These are phyloP conservation scores for Epichloe gansuensis DNA, from an alignment of 2,329 filamentous ascomycete genomes.

Conservation along the genomic window DNA sequence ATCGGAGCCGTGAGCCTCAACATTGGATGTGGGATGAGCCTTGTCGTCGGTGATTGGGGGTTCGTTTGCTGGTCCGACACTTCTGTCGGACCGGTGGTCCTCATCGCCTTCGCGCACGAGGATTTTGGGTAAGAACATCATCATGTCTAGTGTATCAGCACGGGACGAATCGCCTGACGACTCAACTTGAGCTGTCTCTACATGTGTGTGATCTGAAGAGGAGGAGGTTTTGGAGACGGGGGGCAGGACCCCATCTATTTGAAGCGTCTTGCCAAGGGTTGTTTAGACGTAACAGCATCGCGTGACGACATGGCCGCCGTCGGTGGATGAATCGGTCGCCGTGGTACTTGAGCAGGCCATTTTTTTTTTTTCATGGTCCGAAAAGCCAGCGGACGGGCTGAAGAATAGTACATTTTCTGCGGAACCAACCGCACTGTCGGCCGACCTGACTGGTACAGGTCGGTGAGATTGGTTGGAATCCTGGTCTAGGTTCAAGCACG, in stretches of 20 bases:
- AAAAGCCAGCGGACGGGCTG: too few species aligned
- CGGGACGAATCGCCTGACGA: neutral
- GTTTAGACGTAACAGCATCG: neutral
- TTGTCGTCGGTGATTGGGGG: neutral
- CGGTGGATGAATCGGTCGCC: neutral
- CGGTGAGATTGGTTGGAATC: neutral
- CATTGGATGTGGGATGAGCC: neutral
- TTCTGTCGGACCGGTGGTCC: neutral
- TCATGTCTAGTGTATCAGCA: neutral
- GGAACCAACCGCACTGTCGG: too few species aligned
- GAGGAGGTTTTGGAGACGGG: neutral
- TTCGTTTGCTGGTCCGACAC: neutral
- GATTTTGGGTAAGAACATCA: constrained; percentile 3
- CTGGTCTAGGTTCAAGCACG: neutral
- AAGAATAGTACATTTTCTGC: neutral
- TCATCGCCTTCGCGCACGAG: constrained; percentile 1
- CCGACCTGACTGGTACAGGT: too few species aligned
- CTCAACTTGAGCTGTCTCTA: neutral
- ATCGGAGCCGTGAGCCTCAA: neutral
- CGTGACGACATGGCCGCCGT: neutral
- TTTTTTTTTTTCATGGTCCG: too few species aligned
- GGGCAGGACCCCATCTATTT: neutral
- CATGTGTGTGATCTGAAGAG: neutral
- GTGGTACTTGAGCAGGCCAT: neutral
- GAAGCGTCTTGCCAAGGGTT: neutral